These are phyloP conservation scores for Penicillium argentinense DNA, from an alignment of 495 filamentous ascomycete genomes.

Conservation along the genomic window DNA sequence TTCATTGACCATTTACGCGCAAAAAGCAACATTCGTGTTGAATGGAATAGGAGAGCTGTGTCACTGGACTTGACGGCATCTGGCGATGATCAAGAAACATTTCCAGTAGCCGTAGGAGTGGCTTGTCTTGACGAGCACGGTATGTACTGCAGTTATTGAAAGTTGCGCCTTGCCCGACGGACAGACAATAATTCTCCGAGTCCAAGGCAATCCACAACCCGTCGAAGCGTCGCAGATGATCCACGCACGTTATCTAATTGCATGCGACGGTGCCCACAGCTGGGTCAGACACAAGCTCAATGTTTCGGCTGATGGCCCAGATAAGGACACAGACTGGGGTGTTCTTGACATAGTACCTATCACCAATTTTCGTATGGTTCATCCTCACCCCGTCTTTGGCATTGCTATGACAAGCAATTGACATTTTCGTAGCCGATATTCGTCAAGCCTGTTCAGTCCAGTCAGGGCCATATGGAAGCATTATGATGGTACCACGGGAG, in stretches of 20 bases:
- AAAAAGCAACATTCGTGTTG: neutral
- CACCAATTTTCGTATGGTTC: slow-evolving; percentile 26
- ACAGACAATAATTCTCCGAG: too few relatives aligned
- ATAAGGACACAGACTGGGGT: slow-evolving; percentile 16
- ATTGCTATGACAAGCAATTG: neutral
- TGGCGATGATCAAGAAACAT: neutral
- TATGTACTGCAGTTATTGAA: too few relatives aligned
- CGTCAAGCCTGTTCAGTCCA: slow-evolving; percentile 16
- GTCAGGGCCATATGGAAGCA: slow-evolving; percentile 11
- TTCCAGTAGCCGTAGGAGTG: neutral
- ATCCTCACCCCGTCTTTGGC: too few relatives aligned
- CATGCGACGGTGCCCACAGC: slow-evolving; percentile 26
- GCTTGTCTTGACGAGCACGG: neutral
- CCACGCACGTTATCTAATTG: slow-evolving; percentile 27
- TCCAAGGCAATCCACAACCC: neutral
- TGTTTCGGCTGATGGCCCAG: slow-evolving; percentile 8
- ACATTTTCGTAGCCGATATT: slow-evolving; percentile 7
- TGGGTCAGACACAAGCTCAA: slow-evolving; percentile 21
- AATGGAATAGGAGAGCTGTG: slow-evolving; percentile 1
- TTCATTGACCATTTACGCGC: slow-evolving; percentile 1
- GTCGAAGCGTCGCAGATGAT: slow-evolving; percentile 13
- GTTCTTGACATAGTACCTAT: slow-evolving; percentile 27
- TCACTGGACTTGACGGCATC: neutral
- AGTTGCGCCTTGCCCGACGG: too few relatives aligned
- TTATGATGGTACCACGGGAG: slow-evolving; percentile 21